These are phyloP conservation scores for Cudoniella acicularis DNA, from an alignment of 495 filamentous ascomycete species.

Conservation along the genomic window DNA sequence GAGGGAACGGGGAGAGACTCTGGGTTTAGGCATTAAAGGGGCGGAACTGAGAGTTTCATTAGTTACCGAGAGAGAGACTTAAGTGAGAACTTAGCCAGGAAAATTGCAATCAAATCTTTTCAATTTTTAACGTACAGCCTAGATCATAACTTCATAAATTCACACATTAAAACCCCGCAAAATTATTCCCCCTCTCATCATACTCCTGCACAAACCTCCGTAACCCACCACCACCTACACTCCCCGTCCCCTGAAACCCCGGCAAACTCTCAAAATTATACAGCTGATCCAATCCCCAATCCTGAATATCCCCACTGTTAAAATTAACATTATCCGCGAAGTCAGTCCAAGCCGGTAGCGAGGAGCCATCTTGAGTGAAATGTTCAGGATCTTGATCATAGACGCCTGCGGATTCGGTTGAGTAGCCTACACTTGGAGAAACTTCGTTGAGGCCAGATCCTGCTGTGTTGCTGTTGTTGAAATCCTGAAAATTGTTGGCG, in stretches of 20 bases:
- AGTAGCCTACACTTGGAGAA: slow-evolving; percentile 18
- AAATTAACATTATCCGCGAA: slow-evolving; percentile 18
- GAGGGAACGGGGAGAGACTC: no score
- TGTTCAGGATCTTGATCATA: background rate
- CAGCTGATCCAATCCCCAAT: slow-evolving; percentile 23
- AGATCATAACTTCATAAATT: no score
- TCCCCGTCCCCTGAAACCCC: slow-evolving; percentile 4
- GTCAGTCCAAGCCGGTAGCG: slow-evolving; percentile 16
- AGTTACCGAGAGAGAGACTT: no score
- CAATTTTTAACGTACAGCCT: no score
- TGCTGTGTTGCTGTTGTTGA: background rate
- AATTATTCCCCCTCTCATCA: slow-evolving; percentile 23
- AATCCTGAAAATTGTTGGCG: background rate
- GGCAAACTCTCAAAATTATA: slow-evolving; percentile 22
- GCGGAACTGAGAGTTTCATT: no score
- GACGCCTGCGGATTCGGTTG: background rate
- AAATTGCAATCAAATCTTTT: no score
- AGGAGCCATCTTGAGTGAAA: background rate
- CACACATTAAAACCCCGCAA: slow-evolving; percentile 22
- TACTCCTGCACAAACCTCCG: slow-evolving; percentile 23
- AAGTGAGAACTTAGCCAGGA: no score
- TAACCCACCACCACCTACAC: slow-evolving; percentile 11
- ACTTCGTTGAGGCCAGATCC: slow-evolving; percentile 4
- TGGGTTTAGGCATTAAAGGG: no score
- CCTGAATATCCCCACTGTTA: slow-evolving; percentile 20